Evolutionary conservation across 257 asterid species (phyloP).

Genomic region (Solanum sejunctum): DNA sequence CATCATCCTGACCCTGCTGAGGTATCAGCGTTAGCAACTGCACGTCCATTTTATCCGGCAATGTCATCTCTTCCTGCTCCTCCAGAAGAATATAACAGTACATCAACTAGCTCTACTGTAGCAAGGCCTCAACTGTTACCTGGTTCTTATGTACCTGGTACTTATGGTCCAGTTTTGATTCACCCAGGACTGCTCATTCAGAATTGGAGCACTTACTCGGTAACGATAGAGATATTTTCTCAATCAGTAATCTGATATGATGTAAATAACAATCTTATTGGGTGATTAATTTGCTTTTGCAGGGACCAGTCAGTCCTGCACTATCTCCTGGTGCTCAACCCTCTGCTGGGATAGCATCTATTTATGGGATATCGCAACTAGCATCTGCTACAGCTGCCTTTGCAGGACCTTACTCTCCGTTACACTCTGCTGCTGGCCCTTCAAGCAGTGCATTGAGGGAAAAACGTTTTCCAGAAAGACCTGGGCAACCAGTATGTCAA

Average conservation of each 20-base stretch:
- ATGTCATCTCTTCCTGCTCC: constrained; percentile 55
- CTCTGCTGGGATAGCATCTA: constrained; percentile 37
- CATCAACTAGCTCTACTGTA: constrained; percentile 32
- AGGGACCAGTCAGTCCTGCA: constrained; percentile 56
- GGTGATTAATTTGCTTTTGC: constrained; percentile 14
- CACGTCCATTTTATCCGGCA: constrained; percentile 73
- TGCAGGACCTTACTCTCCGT: constrained; percentile 36
- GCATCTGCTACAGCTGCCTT: constrained; percentile 43
- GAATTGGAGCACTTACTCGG: constrained; percentile 76
- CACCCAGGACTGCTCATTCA: constrained; percentile 58
- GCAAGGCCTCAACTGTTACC: constrained; percentile 63
- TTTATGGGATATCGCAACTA: constrained; percentile 46
- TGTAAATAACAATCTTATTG: neutral
- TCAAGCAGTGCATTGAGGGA: constrained; percentile 22
- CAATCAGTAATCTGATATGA: neutral
- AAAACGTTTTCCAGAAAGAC: constrained; percentile 57
- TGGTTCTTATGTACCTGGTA: constrained; percentile 55
- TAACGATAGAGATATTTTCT: constrained; percentile 6
- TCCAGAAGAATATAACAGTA: constrained; percentile 39
- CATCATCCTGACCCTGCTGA: constrained; percentile 76
- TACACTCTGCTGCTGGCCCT: constrained; percentile 37
- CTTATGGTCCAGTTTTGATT: constrained; percentile 64
- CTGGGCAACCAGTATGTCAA: constrained; percentile 67
- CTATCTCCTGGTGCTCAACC: constrained; percentile 59
- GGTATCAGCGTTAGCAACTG: constrained; percentile 47